Percentiles rank a stretch among this genome's conserved stretches.
These are phyloP conservation scores for Oryza glaberrima DNA, from an alignment of 176 grass and related monocot genomes.

Conservation along the genomic window DNA sequence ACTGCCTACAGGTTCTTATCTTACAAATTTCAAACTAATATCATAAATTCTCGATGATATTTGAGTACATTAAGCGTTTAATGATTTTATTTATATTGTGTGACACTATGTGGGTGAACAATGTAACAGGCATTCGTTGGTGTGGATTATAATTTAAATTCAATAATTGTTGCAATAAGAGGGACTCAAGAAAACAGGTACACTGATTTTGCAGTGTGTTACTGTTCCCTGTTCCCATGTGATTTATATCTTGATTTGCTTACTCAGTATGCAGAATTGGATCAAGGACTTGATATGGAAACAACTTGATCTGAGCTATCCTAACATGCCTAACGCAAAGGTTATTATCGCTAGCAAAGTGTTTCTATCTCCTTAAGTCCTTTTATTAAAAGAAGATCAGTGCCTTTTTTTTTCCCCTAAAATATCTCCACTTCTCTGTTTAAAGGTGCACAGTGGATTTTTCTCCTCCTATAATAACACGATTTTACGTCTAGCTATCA, in stretches of 20 bases:
- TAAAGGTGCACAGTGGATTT: slow-evolving; percentile 71
- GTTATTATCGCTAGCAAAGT: slow-evolving; percentile 24
- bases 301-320: slow-evolving; percentile 92
- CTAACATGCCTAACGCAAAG: slow-evolving; percentile 72
- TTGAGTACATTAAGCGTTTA: slow-evolving; percentile 11
- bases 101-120: neutral
- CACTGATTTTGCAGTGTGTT: neutral
- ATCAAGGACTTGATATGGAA: slow-evolving; percentile 83
- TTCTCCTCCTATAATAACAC: slow-evolving; percentile 74
- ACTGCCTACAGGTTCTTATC: slow-evolving; percentile 85
- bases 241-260: slow-evolving; percentile 24
- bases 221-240: neutral
- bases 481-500: slow-evolving; percentile 49
- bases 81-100: slow-evolving; percentile 6
- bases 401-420: neutral
- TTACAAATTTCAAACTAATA: slow-evolving; percentile 29
- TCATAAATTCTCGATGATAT: neutral
- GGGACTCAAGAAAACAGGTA: slow-evolving; percentile 99
- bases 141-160: slow-evolving; percentile 67
- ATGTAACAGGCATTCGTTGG: slow-evolving; percentile 34
- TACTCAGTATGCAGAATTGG: slow-evolving; percentile 86
- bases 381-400: too few relatives aligned
- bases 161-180: slow-evolving; percentile 80
- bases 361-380: neutral
- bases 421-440: slow-evolving; percentile 25